Conservation (phyloP, 805 yeast species). For the Aciculoconidium aculeatum region DNA sequence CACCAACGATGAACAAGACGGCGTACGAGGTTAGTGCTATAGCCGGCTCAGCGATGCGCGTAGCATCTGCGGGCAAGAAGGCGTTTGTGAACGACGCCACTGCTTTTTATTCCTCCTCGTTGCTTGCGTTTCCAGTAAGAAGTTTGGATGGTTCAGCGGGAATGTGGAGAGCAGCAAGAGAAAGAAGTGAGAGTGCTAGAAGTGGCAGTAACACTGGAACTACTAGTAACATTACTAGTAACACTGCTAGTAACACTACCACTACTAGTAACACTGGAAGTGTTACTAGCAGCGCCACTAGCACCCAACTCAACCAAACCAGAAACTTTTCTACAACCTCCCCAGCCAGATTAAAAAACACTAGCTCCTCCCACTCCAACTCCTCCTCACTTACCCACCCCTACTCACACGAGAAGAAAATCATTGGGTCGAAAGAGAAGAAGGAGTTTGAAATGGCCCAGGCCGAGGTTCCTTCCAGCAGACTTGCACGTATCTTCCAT, state of each 20-base stretch:
- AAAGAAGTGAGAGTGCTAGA: slow-evolving; percentile 6
- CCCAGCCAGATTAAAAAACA: too few relatives aligned
- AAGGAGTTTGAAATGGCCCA: not conserved
- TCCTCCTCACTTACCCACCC: not conserved
- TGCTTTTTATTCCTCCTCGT: slow-evolving; percentile 16
- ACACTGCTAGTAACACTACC: too few relatives aligned
- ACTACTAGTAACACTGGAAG: too few relatives aligned
- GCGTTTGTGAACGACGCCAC: slow-evolving; percentile 16
- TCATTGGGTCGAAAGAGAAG: slow-evolving; percentile 2
- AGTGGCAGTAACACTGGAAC: too few relatives aligned
- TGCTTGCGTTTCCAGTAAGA: slow-evolving; percentile 16
- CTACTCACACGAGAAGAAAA: not conserved
- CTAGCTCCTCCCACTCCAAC: too few relatives aligned
- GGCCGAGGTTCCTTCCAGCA: slow-evolving; percentile 78
- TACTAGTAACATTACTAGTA: too few relatives aligned
- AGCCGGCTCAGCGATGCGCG: slow-evolving; percentile 18
- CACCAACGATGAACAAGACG: slow-evolving; percentile 8
- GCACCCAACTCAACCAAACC: too few relatives aligned
- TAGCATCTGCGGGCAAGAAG: slow-evolving; percentile 14
- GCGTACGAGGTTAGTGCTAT: slow-evolving; percentile 20
- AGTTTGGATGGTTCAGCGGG: slow-evolving; percentile 13
- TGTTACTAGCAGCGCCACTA: too few relatives aligned
- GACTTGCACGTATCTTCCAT: slow-evolving; percentile 86
- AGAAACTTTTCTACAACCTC: too few relatives aligned
- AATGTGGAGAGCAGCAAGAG: slow-evolving; percentile 21